Base-by-base conservation (phyloP, 2,329 filamentous ascomycete species). In the Stemphylium lycopersici region DNA sequence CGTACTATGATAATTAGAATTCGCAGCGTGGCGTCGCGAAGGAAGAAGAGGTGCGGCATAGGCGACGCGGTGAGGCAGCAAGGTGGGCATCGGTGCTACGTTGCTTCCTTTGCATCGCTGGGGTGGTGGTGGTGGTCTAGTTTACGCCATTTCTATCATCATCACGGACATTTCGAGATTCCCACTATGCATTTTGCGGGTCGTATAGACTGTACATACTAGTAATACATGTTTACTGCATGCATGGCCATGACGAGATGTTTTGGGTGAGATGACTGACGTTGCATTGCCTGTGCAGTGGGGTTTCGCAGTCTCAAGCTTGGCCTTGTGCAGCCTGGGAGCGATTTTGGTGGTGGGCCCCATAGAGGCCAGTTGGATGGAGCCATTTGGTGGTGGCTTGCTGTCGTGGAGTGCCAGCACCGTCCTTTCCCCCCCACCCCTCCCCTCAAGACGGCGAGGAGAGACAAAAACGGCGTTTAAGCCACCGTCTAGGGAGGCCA, bases 1-100 rank as follows among this genome's bases (percentile, higher is more conserved):
- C 59, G 58, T 76, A 76, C 62, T 73, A 76, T 70, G 71, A 77
- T 61, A 67, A 74, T 36, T 63, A 74, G 65, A 70, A 66, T 65
- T 60, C 55, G 60, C 61, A 63, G 56, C 53, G 67, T 68, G 66
- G 68, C 66, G 66, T 69, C 48, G 63, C 57, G 59, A 67, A 54
- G 64, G 56, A 66, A 58, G 59, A 52, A 55, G 56, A 60, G 53
- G 52, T 47, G 62, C 42, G 43, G 56, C 43, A 58, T 53, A 52
- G 56, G 52, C 57, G 63, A 56, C 45, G 61, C 59, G 59, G 58
- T 43, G 56, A 58, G 56, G 52, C 53, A 62, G 59, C 59, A 65
- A 58, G 66, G 58, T 65, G 44, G 32, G 67, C 68, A 66, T 66
- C 55, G 58, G 67, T 61, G 67, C 61, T 16, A 69, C 69, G 46